Percentiles rank a stretch among this genome's conserved stretches.
Conservation (phyloP, 192 early-diverging fungal genomes). For the Phlyctochytrium arcticum region DNA sequence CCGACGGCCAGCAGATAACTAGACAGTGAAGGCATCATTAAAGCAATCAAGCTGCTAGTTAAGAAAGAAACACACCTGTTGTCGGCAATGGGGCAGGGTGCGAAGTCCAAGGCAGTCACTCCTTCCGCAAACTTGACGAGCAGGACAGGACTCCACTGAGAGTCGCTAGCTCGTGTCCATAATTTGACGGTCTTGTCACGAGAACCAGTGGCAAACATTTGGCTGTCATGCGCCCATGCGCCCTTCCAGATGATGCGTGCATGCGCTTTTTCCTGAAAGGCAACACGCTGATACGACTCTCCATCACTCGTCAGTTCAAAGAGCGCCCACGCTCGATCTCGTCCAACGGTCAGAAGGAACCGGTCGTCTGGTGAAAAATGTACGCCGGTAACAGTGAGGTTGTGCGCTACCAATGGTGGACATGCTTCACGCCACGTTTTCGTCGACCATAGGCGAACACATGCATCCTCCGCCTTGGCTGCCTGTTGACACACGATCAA, state of each 20-base stretch:
- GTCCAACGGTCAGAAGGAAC: conserved; percentile 71
- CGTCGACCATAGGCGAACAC: conserved; percentile 66
- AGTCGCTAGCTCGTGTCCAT: conserved; percentile 45
- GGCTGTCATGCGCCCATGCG: conserved; percentile 73
- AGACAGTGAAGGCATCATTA: no score
- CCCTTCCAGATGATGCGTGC: conserved; percentile 92
- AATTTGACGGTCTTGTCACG: conserved; percentile 80
- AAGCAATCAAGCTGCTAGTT: no score
- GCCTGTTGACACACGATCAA: conserved; percentile 35
- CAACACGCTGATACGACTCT: conserved; percentile 54
- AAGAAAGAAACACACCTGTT: conserved; percentile 21
- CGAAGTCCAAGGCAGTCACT: conserved; percentile 83
- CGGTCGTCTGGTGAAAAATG: conserved; percentile 73
- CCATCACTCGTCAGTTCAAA: conserved; percentile 47
- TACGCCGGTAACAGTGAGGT: conserved; percentile 78
- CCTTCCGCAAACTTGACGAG: conserved; percentile 73
- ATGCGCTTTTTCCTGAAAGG: conserved; percentile 69
- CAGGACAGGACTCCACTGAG: conserved; percentile 28
- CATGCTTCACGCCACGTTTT: conserved; percentile 64
- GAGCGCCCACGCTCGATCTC: conserved; percentile 87
- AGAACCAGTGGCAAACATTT: conserved; percentile 85
- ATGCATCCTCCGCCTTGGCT: conserved; percentile 66
- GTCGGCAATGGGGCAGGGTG: conserved; percentile 40
- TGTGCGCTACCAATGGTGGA: conserved; percentile 59
- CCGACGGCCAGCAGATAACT: conserved; percentile 76